phyloP scores from a whole-genome alignment of 2,329 filamentous ascomycete species.

The Trichoderma polysporum region DNA sequence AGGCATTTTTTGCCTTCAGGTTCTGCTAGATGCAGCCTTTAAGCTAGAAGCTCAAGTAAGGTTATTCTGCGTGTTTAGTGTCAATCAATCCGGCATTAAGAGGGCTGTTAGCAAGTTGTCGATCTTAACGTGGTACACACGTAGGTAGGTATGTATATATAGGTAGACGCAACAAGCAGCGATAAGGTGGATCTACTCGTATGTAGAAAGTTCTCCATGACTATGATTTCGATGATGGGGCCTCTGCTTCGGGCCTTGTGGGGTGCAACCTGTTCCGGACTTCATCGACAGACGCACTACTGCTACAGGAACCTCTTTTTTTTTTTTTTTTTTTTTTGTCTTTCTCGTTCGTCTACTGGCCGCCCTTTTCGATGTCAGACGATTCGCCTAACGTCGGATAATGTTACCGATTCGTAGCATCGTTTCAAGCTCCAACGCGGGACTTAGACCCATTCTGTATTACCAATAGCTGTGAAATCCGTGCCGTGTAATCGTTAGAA shows the following conservation, averaged over 20 bases:
- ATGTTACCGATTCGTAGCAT: neutral
- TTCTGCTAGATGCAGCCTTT: neutral
- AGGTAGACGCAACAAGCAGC: neutral
- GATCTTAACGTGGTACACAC: neutral
- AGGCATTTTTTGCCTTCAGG: neutral
- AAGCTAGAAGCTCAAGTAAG: neutral
- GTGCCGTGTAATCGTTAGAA: neutral
- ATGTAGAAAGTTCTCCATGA: neutral
- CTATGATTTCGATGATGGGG: neutral
- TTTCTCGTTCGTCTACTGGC: neutral
- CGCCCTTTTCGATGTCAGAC: neutral
- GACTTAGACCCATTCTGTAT: neutral
- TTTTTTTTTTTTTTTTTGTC: neutral
- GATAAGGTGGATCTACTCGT: neutral
- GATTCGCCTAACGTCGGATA: slow-evolving; percentile 13
- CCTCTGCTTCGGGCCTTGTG: slow-evolving; percentile 1
- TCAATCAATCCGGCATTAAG: neutral
- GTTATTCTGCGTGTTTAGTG: neutral
- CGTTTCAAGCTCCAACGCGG: neutral
- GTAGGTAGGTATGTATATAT: too few relatives aligned
- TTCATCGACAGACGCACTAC: neutral
- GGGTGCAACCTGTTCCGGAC: neutral
- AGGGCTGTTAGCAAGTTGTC: neutral
- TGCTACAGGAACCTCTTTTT: neutral
- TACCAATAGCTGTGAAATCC: neutral